Evolutionary conservation across 805 yeast species (phyloP), one percentile per base, ranked within the genome.

Genomic region (Henningerozyma blattae): DNA sequence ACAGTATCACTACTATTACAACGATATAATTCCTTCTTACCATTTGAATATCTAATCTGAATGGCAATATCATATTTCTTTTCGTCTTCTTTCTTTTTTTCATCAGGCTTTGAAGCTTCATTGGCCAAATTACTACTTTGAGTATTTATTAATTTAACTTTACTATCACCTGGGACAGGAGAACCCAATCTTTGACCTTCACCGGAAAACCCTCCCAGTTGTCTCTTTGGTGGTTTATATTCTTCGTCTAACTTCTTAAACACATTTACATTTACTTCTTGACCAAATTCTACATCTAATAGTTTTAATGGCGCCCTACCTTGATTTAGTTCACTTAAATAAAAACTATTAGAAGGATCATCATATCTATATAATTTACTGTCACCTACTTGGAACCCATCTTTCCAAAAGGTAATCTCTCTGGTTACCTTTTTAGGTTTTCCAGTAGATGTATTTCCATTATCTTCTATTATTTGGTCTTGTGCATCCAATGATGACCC

Each of bases 351-450:
- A n/a, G 70, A 75, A 5, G 95, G 95, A 54, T 91, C 97, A 49
- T 89, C 95, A 54, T 86, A 91, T 38, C 91, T 67, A 54, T 71
- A 78, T 36, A 91, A 67, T 17, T 73, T 72, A 2, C 97, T 97
- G 32, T 87, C 95, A 22, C 91, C 97, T 18, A 91, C 86, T 41
- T 85, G 84, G 59, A 91, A 91, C 2, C 98, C 98, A 49, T 91
- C 89, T 45, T 76, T 79, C 98, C 98, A 91, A 55, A 91, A 89
- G 0, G 94, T 84, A 41, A 91, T 79, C 28, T 81, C 81, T 50
- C 97, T 70, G 14, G 70, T 67, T 4, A 79, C 95, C 38, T 73
- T 76, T 27, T 60, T 64, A 3, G 54, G 48, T 27, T 45, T 52
- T 18, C 52, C 47, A 9, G 48, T 39, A 6, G 41, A 34, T 2